Percentiles rank a stretch among this genome's conserved stretches.
These are phyloP conservation scores for Vitis hybrid DNA, from an alignment of 177 flowering plant genomes.

Conservation along the genomic window DNA sequence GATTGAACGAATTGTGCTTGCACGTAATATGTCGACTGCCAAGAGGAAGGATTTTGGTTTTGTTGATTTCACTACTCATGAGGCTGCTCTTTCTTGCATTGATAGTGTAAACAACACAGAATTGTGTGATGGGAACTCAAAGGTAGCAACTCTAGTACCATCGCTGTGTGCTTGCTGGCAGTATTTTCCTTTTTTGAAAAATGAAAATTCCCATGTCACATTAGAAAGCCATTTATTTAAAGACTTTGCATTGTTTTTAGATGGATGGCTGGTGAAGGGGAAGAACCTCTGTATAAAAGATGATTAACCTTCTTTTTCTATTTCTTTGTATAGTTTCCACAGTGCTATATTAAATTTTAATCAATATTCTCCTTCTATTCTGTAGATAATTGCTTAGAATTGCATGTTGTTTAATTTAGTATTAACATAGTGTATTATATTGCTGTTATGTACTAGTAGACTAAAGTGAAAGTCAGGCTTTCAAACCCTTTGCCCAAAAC, in stretches of 20 bases:
- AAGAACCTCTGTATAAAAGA: not conserved
- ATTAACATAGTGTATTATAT: slow-evolving; percentile 6
- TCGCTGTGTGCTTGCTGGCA: not conserved
- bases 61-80: slow-evolving; percentile 68
- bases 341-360: not conserved
- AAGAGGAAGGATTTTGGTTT: slow-evolving; percentile 87
- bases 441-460: slow-evolving; percentile 26
- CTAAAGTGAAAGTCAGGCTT: slow-evolving; percentile 66
- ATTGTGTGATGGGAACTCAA: slow-evolving; percentile 54
- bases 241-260: not conserved
- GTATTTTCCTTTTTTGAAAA: not conserved
- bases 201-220: not conserved
- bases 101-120: slow-evolving; percentile 47
- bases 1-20: slow-evolving; percentile 54
- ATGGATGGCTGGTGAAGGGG: not conserved
- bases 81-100: slow-evolving; percentile 67
- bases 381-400: too few species aligned
- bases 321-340: not conserved
- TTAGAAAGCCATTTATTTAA: not conserved
- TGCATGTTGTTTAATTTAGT: not conserved
- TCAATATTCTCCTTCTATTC: not conserved
- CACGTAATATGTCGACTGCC: slow-evolving; percentile 80
- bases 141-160: slow-evolving; percentile 33
- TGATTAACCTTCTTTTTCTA: not conserved
- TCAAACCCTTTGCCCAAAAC: slow-evolving; percentile 81